Percentiles rank a stretch among this genome's conserved stretches.
Conservation (phyloP, 768 basidiomycete genomes). For the Mycena venus region DNA sequence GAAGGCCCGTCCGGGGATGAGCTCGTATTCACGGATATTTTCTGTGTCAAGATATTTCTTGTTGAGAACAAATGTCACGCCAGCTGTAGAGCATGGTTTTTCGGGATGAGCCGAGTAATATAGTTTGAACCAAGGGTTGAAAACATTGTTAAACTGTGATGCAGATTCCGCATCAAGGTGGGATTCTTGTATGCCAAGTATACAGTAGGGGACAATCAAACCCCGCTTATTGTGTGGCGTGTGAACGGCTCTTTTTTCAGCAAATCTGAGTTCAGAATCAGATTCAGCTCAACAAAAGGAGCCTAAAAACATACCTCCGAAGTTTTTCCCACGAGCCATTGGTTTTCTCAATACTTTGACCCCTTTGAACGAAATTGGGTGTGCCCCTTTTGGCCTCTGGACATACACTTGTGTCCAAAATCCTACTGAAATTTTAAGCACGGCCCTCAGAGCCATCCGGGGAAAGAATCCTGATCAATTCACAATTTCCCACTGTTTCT, state of each 20-base stretch:
- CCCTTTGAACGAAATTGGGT: no score
- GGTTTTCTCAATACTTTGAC: no score
- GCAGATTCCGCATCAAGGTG: background rate
- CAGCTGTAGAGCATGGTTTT: background rate
- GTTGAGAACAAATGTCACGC: background rate
- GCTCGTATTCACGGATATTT: background rate
- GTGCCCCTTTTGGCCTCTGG: no score
- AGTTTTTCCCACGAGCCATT: no score
- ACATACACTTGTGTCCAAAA: background rate
- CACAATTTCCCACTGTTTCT: no score
- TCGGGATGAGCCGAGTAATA: background rate
- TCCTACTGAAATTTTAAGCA: background rate
- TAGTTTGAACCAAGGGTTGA: background rate
- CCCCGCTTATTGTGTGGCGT: background rate
- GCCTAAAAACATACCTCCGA: no score
- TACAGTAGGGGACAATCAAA: background rate
- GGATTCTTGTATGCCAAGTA: background rate
- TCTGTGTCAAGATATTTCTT: no score
- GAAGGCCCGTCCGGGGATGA: background rate
- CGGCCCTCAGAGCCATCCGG: no score
- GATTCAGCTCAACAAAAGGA: background rate
- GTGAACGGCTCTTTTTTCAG: background rate
- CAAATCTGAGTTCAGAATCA: background rate
- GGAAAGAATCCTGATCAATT: no score
- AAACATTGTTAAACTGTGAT: background rate